A percentile compares a stretch with the other conserved stretches of the same genome.
Conservation (phyloP, 1,284 basidiomycete genomes). For the Tetrapyrgos nigripes region DNA sequence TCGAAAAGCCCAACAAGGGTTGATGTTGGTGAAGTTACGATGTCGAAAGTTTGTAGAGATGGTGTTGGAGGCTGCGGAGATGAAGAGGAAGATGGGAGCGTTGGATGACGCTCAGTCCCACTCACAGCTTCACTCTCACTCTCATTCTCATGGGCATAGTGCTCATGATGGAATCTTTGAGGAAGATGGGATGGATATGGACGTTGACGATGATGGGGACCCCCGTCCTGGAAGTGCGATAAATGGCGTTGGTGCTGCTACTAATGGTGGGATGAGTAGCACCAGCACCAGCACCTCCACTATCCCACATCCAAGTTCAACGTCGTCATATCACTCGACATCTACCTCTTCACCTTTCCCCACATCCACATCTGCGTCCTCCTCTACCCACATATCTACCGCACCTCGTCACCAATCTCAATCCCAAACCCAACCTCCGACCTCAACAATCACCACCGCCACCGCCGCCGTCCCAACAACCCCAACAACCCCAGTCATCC, state of each 20-base stretch:
- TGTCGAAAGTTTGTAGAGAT: slow-evolving; percentile 87
- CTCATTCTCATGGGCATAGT: too few species aligned
- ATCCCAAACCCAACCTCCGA: slow-evolving; percentile 33
- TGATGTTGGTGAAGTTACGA: slow-evolving; percentile 77
- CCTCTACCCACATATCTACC: slow-evolving; percentile 32
- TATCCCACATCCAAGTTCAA: too few species aligned
- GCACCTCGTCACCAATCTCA: slow-evolving; percentile 23
- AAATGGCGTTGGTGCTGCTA: slow-evolving; percentile 25
- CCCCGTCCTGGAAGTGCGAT: slow-evolving; percentile 26
- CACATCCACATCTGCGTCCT: too few species aligned
- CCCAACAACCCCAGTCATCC: too few species aligned
- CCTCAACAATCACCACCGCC: too few species aligned
- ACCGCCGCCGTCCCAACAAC: too few species aligned
- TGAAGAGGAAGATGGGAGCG: slow-evolving; percentile 62
- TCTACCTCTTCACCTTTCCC: too few species aligned
- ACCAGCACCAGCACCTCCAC: too few species aligned
- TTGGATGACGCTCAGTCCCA: slow-evolving; percentile 29
- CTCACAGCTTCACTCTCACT: too few species aligned
- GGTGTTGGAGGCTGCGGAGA: slow-evolving; percentile 69
- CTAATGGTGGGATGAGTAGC: neutral
- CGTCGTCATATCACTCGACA: too few species aligned
- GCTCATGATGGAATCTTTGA: slow-evolving; percentile 38
- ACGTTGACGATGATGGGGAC: slow-evolving; percentile 56
- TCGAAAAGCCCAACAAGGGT: too few species aligned
- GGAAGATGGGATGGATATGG: slow-evolving; percentile 57